Evolutionary conservation across 306 rosid species (phyloP), one percentile per base, ranked within the genome.

Genomic region (Urtica urens): DNA sequence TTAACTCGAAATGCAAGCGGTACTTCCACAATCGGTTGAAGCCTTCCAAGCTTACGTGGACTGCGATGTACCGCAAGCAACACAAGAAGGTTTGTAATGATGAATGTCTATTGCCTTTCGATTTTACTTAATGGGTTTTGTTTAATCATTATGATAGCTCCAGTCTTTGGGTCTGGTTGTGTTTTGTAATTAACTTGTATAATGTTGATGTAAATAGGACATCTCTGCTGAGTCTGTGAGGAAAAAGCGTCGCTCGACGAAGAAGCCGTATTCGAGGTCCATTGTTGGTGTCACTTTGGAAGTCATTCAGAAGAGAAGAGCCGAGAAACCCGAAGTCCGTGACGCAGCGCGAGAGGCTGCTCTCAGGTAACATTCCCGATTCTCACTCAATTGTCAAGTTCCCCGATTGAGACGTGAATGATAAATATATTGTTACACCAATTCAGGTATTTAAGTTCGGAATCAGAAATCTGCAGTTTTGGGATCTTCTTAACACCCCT

Each of bases 61-160:
- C 78, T 2, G 74, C 78, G 23, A 68, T 68, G 78, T 73, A 58
- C 68, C 39, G 79, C 22, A 73, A 73, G 48, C 79, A 73, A 29
- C 75, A 73, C 47, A 73, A 73, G 66, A 73, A 73, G 79, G 79
- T 73, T n/a, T n/a, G n/a, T n/a, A n/a, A n/a, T n/a, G n/a, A n/a
- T n/a, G n/a, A n/a, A n/a, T n/a, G n/a, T n/a, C n/a, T n/a, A n/a
- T n/a, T n/a, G n/a, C n/a, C n/a, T n/a, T n/a, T n/a, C n/a, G n/a
- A n/a, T n/a, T n/a, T n/a, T n/a, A n/a, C n/a, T n/a, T n/a, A n/a
- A n/a, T n/a, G n/a, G n/a, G n/a, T n/a, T n/a, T n/a, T n/a, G n/a
- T n/a, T n/a, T n/a, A n/a, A n/a, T n/a, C n/a, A n/a, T n/a, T n/a
- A n/a, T n/a, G n/a, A n/a, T n/a, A n/a, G n/a, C n/a, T n/a, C n/a